Evolutionary conservation across 371 early-diverging fungal genomes (phyloP).

Genomic region (Mucor velutinosus): DNA sequence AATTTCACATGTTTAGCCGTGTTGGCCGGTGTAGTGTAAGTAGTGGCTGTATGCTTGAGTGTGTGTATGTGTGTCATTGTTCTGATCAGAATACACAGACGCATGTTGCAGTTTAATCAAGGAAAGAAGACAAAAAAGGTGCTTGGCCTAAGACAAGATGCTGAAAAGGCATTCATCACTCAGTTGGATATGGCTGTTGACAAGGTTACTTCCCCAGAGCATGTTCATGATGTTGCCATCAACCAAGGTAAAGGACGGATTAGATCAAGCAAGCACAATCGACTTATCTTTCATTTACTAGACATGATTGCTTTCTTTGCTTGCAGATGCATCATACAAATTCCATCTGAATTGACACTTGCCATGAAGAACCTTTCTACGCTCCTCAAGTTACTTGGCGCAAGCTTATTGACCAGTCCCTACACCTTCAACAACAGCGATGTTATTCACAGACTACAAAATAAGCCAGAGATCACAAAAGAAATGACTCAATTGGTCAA

Average conservation of each 20-base stretch:
- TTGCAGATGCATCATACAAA: constrained; percentile 39
- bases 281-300: not conserved
- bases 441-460: constrained; percentile 18
- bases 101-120: constrained; percentile 41
- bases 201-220: not conserved
- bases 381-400: constrained; percentile 23
- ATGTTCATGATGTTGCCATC: constrained; percentile 6
- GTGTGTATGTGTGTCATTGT: too few species aligned
- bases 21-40: constrained; percentile 43
- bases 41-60: not conserved
- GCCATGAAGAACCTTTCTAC: not conserved
- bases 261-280: not conserved
- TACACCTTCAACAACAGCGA: constrained; percentile 33
- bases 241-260: constrained; percentile 25
- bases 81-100: constrained; percentile 24
- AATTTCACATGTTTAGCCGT: constrained; percentile 28
- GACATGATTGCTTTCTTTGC: constrained; percentile 36
- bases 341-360: not conserved
- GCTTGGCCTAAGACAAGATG: constrained; percentile 10
- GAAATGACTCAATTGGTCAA: constrained; percentile 17
- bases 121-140: constrained; percentile 40
- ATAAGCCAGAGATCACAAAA: constrained; percentile 9
- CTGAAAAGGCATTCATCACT: constrained; percentile 19
- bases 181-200: constrained; percentile 19
- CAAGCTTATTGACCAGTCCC: constrained; percentile 33